phyloP scores from a whole-genome alignment of 225 moss, liverwort and hornwort genomes.

The Straminergon stramineum region DNA sequence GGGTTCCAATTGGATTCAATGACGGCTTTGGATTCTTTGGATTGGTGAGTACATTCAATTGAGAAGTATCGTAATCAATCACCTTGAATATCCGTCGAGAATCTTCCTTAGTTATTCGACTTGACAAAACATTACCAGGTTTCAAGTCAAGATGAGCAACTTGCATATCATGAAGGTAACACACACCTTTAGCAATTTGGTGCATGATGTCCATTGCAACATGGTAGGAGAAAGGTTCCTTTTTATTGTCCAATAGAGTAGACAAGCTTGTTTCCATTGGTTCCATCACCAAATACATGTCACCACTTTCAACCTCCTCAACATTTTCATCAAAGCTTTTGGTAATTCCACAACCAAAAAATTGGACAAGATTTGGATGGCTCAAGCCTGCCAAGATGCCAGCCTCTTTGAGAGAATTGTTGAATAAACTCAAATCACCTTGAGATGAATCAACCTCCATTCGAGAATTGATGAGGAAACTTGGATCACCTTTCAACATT shows the following conservation, averaged over 20 bases:
- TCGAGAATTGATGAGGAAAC: background rate
- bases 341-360: background rate
- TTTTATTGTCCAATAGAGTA: background rate
- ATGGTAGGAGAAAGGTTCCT: background rate
- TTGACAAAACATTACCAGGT: background rate
- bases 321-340: fast-evolving
- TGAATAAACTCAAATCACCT: background rate
- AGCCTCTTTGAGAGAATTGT: background rate
- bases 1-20: background rate
- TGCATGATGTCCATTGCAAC: background rate
- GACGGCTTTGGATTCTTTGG: background rate
- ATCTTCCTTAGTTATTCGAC: background rate
- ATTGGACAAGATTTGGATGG: background rate
- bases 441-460: fast-evolving
- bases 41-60: background rate
- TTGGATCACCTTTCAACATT: background rate
- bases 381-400: background rate
- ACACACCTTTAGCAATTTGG: background rate
- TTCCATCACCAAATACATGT: background rate
- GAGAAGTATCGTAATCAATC: background rate
- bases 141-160: background rate
- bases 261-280: background rate
- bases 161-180: background rate
- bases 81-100: background rate
- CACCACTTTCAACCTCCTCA: background rate